Percentiles rank a stretch among this genome's conserved stretches.
phyloP scores from a whole-genome alignment of 495 filamentous ascomycete genomes.

The Lentithecium fluviatile region DNA sequence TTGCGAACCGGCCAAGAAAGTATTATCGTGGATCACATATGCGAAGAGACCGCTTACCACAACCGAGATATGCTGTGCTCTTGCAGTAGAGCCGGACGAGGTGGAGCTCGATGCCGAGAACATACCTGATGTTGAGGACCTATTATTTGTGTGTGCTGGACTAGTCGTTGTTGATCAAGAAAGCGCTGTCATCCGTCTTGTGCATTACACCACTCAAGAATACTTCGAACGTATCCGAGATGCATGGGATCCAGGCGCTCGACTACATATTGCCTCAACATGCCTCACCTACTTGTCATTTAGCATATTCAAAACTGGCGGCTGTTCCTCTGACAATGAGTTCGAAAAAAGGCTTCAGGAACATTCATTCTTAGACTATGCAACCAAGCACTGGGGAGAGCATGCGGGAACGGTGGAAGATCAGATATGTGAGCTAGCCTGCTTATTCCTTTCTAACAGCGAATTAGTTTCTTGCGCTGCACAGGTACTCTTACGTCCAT shows the following conservation, averaged over 20 bases:
- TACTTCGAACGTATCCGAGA: constrained; percentile 49
- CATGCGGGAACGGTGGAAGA: constrained; percentile 42
- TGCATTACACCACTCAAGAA: constrained; percentile 56
- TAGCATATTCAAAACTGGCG: constrained; percentile 38
- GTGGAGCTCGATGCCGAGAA: constrained; percentile 11
- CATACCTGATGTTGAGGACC: constrained; percentile 36
- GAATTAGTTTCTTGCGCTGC: constrained; percentile 9
- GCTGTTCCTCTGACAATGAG: constrained; percentile 37
- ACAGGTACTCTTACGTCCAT: constrained; percentile 16
- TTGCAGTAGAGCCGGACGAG: constrained; percentile 15
- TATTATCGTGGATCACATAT: constrained; percentile 7
- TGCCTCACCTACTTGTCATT: constrained; percentile 52
- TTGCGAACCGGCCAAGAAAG: constrained; percentile 11
- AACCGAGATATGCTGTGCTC: constrained; percentile 8
- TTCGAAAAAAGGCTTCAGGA: constrained; percentile 35
- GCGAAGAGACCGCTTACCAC: constrained; percentile 14
- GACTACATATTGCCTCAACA: constrained; percentile 39
- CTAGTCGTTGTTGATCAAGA: constrained; percentile 52
- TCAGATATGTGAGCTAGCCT: constrained; percentile 21
- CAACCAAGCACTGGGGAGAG: constrained; percentile 48
- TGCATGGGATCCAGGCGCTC: constrained; percentile 43
- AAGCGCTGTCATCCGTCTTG: constrained; percentile 51
- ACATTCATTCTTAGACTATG: constrained; percentile 48
- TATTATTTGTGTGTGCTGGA: constrained; percentile 53
- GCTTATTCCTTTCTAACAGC: background rate